Base-by-base conservation (phyloP, 83 land plant species). In the Isoetes engelmannii region DNA sequence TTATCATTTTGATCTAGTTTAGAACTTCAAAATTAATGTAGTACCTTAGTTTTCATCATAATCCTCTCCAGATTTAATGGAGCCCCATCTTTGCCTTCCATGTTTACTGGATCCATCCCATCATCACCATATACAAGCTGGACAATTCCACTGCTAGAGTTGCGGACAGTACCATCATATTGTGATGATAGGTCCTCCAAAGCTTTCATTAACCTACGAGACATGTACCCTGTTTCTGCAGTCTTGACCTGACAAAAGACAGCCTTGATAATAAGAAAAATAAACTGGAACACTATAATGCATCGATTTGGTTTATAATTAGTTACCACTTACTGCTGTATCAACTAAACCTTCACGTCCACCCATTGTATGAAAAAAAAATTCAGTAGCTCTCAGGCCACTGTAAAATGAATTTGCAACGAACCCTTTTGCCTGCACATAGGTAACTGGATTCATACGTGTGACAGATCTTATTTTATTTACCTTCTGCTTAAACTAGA, bases 321-420 rank as follows among this genome's bases (percentile, higher is more conserved):
- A 2, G 2, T 28, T 18, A 68, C 45, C 19, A 56, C 71, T 59
- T 84, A 93, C 95, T 67, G 98, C 98, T 51, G 98, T 93, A 69
- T 93, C 98, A 19, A 93, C 96, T 49, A 93, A 92, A n/a, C 98
- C 98, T 82, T 93, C 98, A 47, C 98, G 86, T 4, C 98, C 98
- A 74, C 86, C 98, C 98, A 93, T 93, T 20, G 98, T 93, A 68
- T 93, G 98, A 63, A 93, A 93, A 73, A 93, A 89, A 65, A 93
- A 93, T 70, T 93, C 98, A 5, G 96, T 87, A 47, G 98, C 89
- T 8, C 88, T 78, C 70, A 93, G 74, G 17, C 98, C 98, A 71
- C 79, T 77, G 67, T 89, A 93, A 66, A 93, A 93, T 48, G 98
- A 93, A 69, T 89, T 89, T 53, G 92, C 87, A 59, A 93, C 98